phyloP scores from a whole-genome alignment of 1,139 yeast genomes.

The Geotrichum candidum region DNA sequence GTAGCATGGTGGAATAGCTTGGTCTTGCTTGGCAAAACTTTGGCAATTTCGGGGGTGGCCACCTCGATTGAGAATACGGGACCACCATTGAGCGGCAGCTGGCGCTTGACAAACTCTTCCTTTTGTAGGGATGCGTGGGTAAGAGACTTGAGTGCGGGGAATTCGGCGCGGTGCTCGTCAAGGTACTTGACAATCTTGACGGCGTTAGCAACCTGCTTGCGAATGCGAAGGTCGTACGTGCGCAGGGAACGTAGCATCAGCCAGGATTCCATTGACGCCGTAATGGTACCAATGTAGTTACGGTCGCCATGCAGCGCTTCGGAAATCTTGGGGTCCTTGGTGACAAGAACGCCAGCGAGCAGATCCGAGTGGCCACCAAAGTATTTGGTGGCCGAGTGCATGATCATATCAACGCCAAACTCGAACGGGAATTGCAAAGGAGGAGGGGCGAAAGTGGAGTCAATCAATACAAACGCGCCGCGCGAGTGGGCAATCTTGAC shows the following conservation, averaged over 20 bases:
- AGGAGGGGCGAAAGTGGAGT: constrained; percentile 91
- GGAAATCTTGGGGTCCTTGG: constrained; percentile 47
- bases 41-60: constrained; percentile 50
- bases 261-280: constrained; percentile 71
- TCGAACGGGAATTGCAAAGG: constrained; percentile 77
- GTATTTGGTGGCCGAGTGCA: constrained; percentile 89
- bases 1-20: constrained; percentile 83
- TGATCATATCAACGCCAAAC: constrained; percentile 72
- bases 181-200: constrained; percentile 57
- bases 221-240: constrained; percentile 66
- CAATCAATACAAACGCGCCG: constrained; percentile 67
- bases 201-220: constrained; percentile 60
- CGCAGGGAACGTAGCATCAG: constrained; percentile 71
- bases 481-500: constrained; percentile 63
- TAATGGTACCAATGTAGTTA: constrained; percentile 64
- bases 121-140: constrained; percentile 72
- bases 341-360: constrained; percentile 70
- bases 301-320: constrained; percentile 54
- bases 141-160: constrained; percentile 48
- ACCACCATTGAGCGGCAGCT: constrained; percentile 58
- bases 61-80: constrained; percentile 73
- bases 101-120: constrained; percentile 56
- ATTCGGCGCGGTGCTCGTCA: constrained; percentile 42
- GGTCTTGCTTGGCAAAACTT: constrained; percentile 56
- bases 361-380: constrained; percentile 94